Percentiles rank a stretch among this genome's conserved stretches.
These are phyloP conservation scores for Gnomoniopsis smithogilvyi DNA, from an alignment of 2,329 filamentous ascomycete species.

Conservation along the genomic window DNA sequence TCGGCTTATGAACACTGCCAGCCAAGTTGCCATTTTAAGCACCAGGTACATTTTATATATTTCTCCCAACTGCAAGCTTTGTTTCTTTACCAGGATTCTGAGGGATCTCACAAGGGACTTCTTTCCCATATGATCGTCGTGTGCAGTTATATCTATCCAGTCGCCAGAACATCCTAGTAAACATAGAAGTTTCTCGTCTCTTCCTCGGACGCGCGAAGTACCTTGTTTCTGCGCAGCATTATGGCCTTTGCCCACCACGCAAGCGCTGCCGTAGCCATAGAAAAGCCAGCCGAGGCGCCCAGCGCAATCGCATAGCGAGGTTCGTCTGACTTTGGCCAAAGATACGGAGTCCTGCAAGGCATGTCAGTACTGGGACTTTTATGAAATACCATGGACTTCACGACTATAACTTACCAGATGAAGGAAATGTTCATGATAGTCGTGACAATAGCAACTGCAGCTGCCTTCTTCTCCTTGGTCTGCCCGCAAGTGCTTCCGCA, in stretches of 20 bases:
- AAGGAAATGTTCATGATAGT: constrained; percentile 11
- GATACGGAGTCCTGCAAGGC: constrained; percentile 3
- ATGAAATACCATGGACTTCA: background rate
- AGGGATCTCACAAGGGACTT: too few species aligned
- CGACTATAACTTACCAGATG: background rate
- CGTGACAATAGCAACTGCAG: constrained; percentile 6
- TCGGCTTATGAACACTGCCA: too few species aligned
- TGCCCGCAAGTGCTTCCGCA: constrained; percentile 13
- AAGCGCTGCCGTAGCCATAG: constrained; percentile 1
- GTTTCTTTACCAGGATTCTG: too few species aligned
- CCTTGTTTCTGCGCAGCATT: constrained; percentile 1
- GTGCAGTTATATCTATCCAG: background rate
- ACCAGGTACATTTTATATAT: too few species aligned
- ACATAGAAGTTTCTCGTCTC: constrained; percentile 5
- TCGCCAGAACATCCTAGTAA: background rate
- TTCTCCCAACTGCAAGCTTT: too few species aligned
- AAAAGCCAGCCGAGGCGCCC: constrained; percentile 9
- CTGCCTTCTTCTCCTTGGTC: constrained; percentile 9
- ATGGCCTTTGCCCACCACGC: constrained; percentile 6
- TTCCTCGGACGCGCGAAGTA: constrained; percentile 2
- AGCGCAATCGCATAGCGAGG: constrained; percentile 10
- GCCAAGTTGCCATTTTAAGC: too few species aligned
- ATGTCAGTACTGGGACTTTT: background rate
- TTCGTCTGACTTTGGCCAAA: constrained; percentile 9
- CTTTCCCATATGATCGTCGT: background rate